Base-by-base conservation (phyloP, 2,329 filamentous ascomycete genomes). In the Trichoderma sp. region DNA sequence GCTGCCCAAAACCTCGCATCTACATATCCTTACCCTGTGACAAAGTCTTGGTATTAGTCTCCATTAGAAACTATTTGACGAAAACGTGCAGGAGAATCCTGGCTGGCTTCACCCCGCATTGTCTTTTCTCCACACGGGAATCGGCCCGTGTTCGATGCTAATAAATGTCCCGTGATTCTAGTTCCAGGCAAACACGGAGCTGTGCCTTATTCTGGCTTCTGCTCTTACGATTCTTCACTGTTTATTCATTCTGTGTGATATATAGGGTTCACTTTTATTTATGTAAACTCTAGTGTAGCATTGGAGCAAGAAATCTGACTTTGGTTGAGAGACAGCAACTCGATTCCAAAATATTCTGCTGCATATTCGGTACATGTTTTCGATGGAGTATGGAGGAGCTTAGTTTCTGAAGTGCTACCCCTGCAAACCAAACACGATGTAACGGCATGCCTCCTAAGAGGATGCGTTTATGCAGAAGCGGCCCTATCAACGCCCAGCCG, bases 101-200 rank as follows among this genome's bases (percentile, higher is more conserved):
- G 16, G 41, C 53, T 21, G 35, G 29, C 38, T 27, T 53, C 60
- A 65, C 71, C 71, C 71, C 71, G 71, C 71, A 65, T 38, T 65
- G n/a, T 16, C 24, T 14, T 12, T 56, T 18, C 35, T n/a, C 18
- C 53, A 63, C n/a, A 12, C 60, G 68, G 68, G 71, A 73, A 56
- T 73, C 60, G 71, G 71, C 71, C 60, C 71, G 71, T 45, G 33
- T 27, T 24, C 7, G 12, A 56, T 65, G n/a, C 9, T 38, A 31
- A 56, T 38, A 31, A 38, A 56, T 16, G 45, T 8, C 29, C 71
- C 29, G 38, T 56, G 71, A 73, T 72, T 63, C 29, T 24, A 72
- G 27, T 33, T 24, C 35, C 24, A 24, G 64, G 18, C 6, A 11
- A 71, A 53, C 14, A 18, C 27, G 27, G 65, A 63, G 59, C 21